Base-by-base conservation (phyloP, 2,329 filamentous ascomycete genomes). In the Bipolaris victoriae region DNA sequence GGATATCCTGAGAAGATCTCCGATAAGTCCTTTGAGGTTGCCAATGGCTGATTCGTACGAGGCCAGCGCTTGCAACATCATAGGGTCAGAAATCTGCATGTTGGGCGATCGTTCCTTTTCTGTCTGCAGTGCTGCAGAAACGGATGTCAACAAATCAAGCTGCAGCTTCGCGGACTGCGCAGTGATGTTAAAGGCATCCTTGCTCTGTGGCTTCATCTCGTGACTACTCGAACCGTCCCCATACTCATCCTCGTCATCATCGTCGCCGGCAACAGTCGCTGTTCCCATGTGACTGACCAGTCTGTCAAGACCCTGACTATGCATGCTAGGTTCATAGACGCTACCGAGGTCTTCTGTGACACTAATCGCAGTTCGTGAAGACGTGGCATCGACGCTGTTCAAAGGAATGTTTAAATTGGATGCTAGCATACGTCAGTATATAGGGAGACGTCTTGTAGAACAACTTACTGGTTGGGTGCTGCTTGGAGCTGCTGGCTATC, bases 111-210 rank as follows among this genome's bases (percentile, higher is more conserved):
- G 88, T 5, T 82, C 77, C 53, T 86, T 86, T 76, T 97, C 90
- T 1, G 82, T 79, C 62, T 93, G 85, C 48, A 98, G 80, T 3
- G 93, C 93, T n/a, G 87, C 81, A 55, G 92, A 92, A 24, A 99
- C 92, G 66, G 91, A 89, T 6, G 90, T 88, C 65, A 99, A 86
- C 40, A 97, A 89, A 71, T 98, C 94, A 5, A 99, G 85, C 76
- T 99, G 95, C 31, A 98, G 79, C 73, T 90, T 94, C 10, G 92
- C 92, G 13, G 95, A 98, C 75, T 98, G 94, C 0, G 95, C 95
- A 3, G 94, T 97, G 70, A 99, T 98, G 74, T 94, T 94, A 77
- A 98, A 93, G 1, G 95, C 93, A 74, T 99, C 95, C 72, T 96
- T 96, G 70, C 86, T 93, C 33, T 88, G 86, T 1, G 89, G 85